phyloP scores from a whole-genome alignment of 306 rosid species.

The Acacia crassicarpa region DNA sequence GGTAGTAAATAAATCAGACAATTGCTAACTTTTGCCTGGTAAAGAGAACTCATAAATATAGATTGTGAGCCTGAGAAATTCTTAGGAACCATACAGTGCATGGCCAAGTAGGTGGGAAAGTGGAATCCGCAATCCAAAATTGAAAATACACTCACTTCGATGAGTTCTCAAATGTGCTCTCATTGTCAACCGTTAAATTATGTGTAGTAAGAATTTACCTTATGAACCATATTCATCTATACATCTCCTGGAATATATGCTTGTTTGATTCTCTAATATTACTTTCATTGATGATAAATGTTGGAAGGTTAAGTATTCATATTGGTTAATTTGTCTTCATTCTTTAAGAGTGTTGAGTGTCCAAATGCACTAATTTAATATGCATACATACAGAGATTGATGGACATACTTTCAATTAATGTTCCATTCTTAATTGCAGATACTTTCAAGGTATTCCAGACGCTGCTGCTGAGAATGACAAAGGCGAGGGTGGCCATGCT shows the following conservation, averaged over 20 bases:
- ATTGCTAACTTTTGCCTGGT: background rate
- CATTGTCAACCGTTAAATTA: background rate
- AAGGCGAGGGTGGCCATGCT: conserved; percentile 87
- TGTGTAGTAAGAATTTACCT: background rate
- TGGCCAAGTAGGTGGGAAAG: too few species aligned
- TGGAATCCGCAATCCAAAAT: too few species aligned
- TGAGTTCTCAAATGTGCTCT: background rate
- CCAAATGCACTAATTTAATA: background rate
- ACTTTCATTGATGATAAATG: background rate
- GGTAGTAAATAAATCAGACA: background rate
- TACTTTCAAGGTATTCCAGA: conserved; percentile 93
- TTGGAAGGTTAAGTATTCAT: background rate
- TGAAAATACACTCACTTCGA: background rate
- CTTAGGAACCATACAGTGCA: background rate
- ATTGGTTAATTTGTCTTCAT: background rate
- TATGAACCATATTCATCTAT: background rate
- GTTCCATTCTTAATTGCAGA: conserved; percentile 45
- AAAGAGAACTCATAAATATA: too few species aligned
- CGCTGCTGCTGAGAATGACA: conserved; percentile 67
- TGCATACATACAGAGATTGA: background rate
- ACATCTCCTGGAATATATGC: background rate
- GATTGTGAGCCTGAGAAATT: background rate
- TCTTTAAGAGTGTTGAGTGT: background rate
- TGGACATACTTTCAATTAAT: background rate
- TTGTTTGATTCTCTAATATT: background rate